Conservation (phyloP, 306 rosid genomes). For the Fragaria ananassa region DNA sequence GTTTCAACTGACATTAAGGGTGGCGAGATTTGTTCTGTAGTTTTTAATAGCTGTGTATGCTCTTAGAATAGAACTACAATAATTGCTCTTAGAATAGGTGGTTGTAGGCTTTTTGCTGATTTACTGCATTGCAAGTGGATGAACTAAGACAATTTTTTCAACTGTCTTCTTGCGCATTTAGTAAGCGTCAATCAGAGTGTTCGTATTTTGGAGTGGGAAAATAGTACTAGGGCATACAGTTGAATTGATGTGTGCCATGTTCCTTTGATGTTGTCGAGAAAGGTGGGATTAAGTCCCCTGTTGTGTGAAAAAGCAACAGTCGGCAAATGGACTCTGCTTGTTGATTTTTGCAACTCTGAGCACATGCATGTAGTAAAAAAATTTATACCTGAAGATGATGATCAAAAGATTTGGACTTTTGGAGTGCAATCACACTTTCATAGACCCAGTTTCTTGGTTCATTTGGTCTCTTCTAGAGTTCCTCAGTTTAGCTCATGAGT, state of each 20-base stretch:
- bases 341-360: not conserved
- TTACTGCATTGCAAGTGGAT: not conserved
- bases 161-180: not conserved
- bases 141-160: not conserved
- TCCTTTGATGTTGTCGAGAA: not conserved
- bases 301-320: not conserved
- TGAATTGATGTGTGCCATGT: not conserved
- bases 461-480: not conserved
- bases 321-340: not conserved
- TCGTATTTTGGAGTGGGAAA: not conserved
- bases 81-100: too few relatives aligned
- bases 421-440: not conserved
- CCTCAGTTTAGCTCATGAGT: not conserved
- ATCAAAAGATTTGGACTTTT: not conserved
- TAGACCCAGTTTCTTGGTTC: not conserved
- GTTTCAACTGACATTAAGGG: not conserved
- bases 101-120: not conserved
- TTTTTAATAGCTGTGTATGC: not conserved
- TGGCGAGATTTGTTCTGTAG: not conserved
- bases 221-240: not conserved
- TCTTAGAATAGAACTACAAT: not conserved
- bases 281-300: not conserved
- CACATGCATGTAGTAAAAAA: not conserved
- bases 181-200: not conserved
- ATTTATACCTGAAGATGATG: not conserved